A percentile compares a stretch with the other conserved stretches of the same genome.
These are phyloP conservation scores for Mortierella alpina DNA, from an alignment of 192 early-diverging fungal species.

Conservation along the genomic window DNA sequence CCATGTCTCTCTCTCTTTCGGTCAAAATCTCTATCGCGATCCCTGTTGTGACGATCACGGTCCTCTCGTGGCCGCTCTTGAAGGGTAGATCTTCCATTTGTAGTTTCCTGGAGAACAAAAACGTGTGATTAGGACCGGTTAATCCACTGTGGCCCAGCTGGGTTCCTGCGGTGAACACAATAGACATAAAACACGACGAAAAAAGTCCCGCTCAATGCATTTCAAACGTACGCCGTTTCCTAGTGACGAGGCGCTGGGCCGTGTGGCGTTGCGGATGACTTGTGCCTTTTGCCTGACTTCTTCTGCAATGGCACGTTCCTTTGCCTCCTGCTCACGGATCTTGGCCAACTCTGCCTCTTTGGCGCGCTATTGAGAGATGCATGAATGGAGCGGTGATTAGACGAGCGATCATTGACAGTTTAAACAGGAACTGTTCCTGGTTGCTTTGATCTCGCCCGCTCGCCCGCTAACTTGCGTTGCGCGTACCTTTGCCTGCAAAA, in stretches of 20 bases:
- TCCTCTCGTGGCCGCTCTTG: slow-evolving; percentile 13
- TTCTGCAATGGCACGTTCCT: slow-evolving; percentile 46
- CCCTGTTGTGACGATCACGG: slow-evolving; percentile 22
- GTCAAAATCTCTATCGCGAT: slow-evolving; percentile 12
- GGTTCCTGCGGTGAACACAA: neutral
- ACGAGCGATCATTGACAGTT: neutral
- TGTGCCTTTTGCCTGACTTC: slow-evolving; percentile 53
- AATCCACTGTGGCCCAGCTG: too few species aligned
- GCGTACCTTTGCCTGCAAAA: slow-evolving; percentile 64
- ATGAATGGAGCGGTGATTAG: neutral
- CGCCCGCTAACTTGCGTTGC: neutral
- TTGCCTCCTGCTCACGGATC: slow-evolving; percentile 55
- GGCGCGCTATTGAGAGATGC: slow-evolving; percentile 25
- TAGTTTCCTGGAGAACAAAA: neutral
- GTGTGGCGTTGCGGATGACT: slow-evolving; percentile 19
- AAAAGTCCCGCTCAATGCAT: too few species aligned
- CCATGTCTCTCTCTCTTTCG: slow-evolving; percentile 4
- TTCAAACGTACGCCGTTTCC: slow-evolving; percentile 14
- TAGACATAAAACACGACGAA: neutral
- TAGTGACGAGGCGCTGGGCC: slow-evolving; percentile 26
- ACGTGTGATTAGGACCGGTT: slow-evolving; percentile 3
- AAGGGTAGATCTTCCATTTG: neutral
- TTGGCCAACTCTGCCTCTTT: slow-evolving; percentile 49
- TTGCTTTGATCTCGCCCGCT: neutral
- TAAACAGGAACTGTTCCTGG: neutral